phyloP scores from a whole-genome alignment of 1,139 yeast genomes.

The Nadsonia commutata region DNA sequence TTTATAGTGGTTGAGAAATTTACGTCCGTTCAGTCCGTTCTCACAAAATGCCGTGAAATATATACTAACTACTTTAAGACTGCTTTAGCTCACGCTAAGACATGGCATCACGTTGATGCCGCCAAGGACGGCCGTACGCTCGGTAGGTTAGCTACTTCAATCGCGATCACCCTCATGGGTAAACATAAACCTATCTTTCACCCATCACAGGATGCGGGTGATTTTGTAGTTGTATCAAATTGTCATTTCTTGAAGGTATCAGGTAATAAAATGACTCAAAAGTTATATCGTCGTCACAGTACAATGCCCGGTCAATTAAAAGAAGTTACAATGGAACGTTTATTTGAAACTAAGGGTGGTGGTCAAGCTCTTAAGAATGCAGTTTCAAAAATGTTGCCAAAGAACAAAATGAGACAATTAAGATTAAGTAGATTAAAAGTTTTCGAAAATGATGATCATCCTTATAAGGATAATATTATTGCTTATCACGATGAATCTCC shows the following conservation, averaged over 20 bases:
- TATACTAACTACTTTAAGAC: constrained; percentile 22
- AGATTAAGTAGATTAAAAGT: constrained; percentile 76
- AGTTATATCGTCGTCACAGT: constrained; percentile 84
- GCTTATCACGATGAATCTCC: constrained; percentile 69
- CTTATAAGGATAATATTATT: constrained; percentile 65
- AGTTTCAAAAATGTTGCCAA: constrained; percentile 92
- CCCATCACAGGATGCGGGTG: constrained; percentile 73
- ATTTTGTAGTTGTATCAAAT: constrained; percentile 91
- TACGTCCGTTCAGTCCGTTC: too few relatives aligned
- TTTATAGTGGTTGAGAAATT: not conserved
- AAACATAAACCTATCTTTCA: constrained; percentile 89
- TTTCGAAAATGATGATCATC: constrained; percentile 79
- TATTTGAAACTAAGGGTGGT: constrained; percentile 69
- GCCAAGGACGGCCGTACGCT: constrained; percentile 72
- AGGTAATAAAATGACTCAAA: constrained; percentile 71
- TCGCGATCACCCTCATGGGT: constrained; percentile 81
- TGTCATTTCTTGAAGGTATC: constrained; percentile 68
- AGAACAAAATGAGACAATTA: constrained; percentile 64
- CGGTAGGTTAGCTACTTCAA: constrained; percentile 83
- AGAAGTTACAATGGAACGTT: constrained; percentile 65
- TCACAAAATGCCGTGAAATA: not conserved
- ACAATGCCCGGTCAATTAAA: constrained; percentile 83
- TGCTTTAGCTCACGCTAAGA: constrained; percentile 63
- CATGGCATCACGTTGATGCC: constrained; percentile 93
- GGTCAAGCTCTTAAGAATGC: constrained; percentile 73